phyloP scores from a whole-genome alignment of 768 basidiomycete genomes.

The Galerina marginata region DNA sequence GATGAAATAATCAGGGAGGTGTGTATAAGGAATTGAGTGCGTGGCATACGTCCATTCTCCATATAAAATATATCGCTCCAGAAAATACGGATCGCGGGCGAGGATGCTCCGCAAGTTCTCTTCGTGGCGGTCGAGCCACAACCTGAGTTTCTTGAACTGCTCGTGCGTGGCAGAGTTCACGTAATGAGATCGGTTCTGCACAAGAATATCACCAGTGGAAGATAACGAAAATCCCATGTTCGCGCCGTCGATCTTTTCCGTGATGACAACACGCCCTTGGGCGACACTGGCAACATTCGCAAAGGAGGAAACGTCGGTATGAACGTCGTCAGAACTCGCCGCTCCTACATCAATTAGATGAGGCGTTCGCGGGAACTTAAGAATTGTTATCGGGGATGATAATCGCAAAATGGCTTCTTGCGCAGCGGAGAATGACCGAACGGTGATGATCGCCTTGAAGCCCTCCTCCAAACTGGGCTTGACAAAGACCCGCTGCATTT shows the following conservation, averaged over 20 bases:
- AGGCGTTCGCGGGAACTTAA: constrained; percentile 67
- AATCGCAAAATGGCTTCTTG: constrained; percentile 50
- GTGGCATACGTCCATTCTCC: constrained; percentile 71
- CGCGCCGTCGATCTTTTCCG: constrained; percentile 71
- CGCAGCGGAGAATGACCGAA: constrained; percentile 57
- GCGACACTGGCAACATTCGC: neutral
- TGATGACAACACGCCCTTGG: constrained; percentile 49
- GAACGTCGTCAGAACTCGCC: constrained; percentile 58
- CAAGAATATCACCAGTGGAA: constrained; percentile 46
- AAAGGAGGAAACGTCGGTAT: constrained; percentile 30
- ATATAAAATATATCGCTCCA: constrained; percentile 62
- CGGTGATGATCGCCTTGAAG: constrained; percentile 52
- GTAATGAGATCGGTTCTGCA: constrained; percentile 70
- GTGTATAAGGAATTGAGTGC: constrained; percentile 62
- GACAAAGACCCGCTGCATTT: constrained; percentile 54
- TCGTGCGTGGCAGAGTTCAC: constrained; percentile 59
- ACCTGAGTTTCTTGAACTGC: constrained; percentile 63
- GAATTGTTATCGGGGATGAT: constrained; percentile 46
- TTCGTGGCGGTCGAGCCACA: constrained; percentile 57
- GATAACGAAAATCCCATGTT: constrained; percentile 71
- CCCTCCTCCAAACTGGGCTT: constrained; percentile 55
- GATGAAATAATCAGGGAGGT: constrained; percentile 59
- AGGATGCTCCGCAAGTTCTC: constrained; percentile 48
- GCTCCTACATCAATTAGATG: constrained; percentile 65
- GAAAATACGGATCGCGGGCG: constrained; percentile 54